Conservation (phyloP, 73 alveolate genomes). For the Symbiodinium pilosum region DNA sequence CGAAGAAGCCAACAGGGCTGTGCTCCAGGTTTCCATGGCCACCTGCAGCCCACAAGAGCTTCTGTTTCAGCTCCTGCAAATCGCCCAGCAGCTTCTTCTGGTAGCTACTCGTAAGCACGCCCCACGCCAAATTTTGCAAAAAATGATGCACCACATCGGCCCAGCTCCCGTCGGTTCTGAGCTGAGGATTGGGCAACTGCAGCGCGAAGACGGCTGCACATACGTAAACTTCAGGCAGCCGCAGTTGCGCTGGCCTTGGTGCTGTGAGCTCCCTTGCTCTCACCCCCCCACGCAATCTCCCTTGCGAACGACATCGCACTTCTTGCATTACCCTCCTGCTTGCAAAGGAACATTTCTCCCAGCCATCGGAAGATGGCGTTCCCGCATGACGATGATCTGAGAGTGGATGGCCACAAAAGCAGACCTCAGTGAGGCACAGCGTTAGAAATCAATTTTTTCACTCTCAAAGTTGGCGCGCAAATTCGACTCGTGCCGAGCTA, state of each 20-base stretch:
- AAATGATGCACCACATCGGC: too few species aligned
- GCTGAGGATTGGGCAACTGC: neutral
- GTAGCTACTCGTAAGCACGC: too few species aligned
- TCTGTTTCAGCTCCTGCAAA: neutral
- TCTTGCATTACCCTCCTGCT: too few species aligned
- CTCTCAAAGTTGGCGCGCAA: neutral
- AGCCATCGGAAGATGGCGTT: neutral
- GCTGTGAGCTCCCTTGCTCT: too few species aligned
- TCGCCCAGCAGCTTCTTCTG: neutral
- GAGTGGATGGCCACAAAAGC: conserved; percentile 58
- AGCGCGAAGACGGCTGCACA: neutral
- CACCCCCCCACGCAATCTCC: too few species aligned
- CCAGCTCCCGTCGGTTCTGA: too few species aligned
- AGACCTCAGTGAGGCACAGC: neutral
- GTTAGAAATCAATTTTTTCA: neutral
- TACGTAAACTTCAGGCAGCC: neutral
- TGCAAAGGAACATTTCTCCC: neutral
- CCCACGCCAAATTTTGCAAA: too few species aligned
- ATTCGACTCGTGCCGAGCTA: neutral
- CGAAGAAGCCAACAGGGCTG: conserved; percentile 46
- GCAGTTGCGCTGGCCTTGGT: conserved; percentile 1
- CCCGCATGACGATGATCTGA: conserved; percentile 22
- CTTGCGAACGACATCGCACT: too few species aligned
- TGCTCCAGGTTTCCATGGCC: conserved; percentile 71
- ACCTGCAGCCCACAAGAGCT: neutral